Evolutionary conservation across 495 filamentous ascomycete genomes (phyloP).

Genomic region (Penicillium parvum): DNA sequence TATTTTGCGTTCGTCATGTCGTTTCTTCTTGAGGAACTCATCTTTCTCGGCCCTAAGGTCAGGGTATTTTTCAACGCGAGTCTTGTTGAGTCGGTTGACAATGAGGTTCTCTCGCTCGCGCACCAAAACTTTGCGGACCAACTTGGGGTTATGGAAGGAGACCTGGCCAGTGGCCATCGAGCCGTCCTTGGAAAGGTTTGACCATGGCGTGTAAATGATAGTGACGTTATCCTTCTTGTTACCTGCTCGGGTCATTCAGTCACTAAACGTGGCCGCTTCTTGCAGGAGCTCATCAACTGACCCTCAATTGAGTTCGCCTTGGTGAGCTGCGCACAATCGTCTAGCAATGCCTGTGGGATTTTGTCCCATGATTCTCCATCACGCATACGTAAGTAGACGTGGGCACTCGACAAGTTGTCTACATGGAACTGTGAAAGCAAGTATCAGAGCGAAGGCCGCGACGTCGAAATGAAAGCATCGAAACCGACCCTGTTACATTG

Average conservation of each 20-base stretch:
- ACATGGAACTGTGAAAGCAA: conserved; percentile 71
- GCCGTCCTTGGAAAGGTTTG: conserved; percentile 93
- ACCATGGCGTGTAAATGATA: conserved; percentile 96
- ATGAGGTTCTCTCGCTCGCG: conserved; percentile 75
- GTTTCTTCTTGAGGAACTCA: conserved; percentile 60
- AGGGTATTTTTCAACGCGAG: conserved; percentile 77
- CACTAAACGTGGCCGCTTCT: not conserved
- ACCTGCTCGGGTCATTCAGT: conserved; percentile 40
- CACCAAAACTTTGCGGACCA: conserved; percentile 78
- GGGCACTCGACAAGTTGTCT: conserved; percentile 94
- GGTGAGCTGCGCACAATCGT: conserved; percentile 88
- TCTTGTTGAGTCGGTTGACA: conserved; percentile 96
- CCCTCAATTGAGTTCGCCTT: conserved; percentile 99
- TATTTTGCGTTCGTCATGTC: conserved; percentile 62
- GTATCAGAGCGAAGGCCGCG: conserved; percentile 18
- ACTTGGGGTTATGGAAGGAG: conserved; percentile 81
- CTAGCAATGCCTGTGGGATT: conserved; percentile 69
- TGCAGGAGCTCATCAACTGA: conserved; percentile 22
- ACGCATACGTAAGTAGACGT: conserved; percentile 84
- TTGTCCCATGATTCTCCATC: conserved; percentile 83
- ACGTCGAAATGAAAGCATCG: not conserved
- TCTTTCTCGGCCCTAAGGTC: conserved; percentile 79
- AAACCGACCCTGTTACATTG: conserved; percentile 35
- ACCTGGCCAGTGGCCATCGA: conserved; percentile 95
- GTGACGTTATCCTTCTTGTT: conserved; percentile 99